Evolutionary conservation across 2,329 filamentous ascomycete species (phyloP).

Genomic region (Bisporella sp.): DNA sequence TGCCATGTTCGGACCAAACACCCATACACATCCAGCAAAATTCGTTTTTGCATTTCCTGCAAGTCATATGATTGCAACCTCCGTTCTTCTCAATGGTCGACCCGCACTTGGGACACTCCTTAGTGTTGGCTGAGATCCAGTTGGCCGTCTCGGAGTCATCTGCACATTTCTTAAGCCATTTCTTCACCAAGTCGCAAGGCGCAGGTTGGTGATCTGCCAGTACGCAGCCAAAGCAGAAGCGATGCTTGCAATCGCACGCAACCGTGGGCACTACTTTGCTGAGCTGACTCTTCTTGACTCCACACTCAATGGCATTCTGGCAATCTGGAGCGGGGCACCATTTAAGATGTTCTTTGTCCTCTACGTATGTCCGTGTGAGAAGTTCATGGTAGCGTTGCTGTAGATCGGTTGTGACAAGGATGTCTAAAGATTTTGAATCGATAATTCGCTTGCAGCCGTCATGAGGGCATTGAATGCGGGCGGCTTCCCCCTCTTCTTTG

Average conservation of each 20-base stretch:
- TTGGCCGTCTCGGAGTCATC: slow-evolving; percentile 98
- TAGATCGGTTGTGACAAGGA: slow-evolving; percentile 58
- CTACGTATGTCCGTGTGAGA: slow-evolving; percentile 89
- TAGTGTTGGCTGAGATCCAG: slow-evolving; percentile 98
- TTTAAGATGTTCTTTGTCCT: slow-evolving; percentile 90
- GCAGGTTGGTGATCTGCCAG: slow-evolving; percentile 88
- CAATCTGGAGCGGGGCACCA: slow-evolving; percentile 99
- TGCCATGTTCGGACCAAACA: slow-evolving; percentile 95
- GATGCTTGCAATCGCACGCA: slow-evolving; percentile 72
- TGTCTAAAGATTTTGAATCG: slow-evolving; percentile 77
- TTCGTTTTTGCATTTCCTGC: slow-evolving; percentile 89
- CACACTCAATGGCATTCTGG: slow-evolving; percentile 84
- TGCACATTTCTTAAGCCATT: slow-evolving; percentile 96
- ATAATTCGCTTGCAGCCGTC: slow-evolving; percentile 85
- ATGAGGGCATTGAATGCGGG: slow-evolving; percentile 86
- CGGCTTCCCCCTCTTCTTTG: slow-evolving; percentile 88
- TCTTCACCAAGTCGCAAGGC: slow-evolving; percentile 84
- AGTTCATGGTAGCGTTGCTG: slow-evolving; percentile 69
- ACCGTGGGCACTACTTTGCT: slow-evolving; percentile 84
- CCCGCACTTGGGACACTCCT: slow-evolving; percentile 92
- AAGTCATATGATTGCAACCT: slow-evolving; percentile 97
- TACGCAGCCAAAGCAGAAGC: slow-evolving; percentile 94
- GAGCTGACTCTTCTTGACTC: slow-evolving; percentile 81
- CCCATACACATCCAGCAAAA: slow-evolving; percentile 99
- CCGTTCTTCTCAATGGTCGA: slow-evolving; percentile 99